A percentile compares a stretch with the other conserved stretches of the same genome.
Evolutionary conservation across 495 filamentous ascomycete genomes (phyloP).

Genomic region (Penicillium pancosmium): DNA sequence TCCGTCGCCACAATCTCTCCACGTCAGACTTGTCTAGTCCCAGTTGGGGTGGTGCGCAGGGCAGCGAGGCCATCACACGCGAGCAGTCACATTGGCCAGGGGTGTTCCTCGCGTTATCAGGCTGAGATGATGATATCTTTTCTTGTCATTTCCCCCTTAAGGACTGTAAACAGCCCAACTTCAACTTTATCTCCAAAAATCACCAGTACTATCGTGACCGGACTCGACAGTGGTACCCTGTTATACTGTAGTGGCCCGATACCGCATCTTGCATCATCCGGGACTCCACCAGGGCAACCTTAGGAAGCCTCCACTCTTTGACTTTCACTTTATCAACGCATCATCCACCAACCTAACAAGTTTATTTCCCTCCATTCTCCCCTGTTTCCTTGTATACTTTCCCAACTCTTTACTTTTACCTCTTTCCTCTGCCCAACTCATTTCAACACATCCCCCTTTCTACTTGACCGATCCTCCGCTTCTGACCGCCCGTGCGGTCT

Average conservation of each 20-base stretch:
- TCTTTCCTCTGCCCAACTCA: not conserved
- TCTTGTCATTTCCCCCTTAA: too few relatives aligned
- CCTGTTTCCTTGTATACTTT: not conserved
- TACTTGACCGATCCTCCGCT: slow-evolving; percentile 1
- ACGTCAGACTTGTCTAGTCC: slow-evolving; percentile 15
- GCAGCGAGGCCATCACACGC: slow-evolving; percentile 19
- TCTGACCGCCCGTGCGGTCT: slow-evolving; percentile 20
- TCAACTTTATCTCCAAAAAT: not conserved
- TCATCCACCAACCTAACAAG: slow-evolving; percentile 20
- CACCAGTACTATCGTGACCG: too few relatives aligned
- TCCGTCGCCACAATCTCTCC: slow-evolving; percentile 21
- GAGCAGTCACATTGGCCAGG: slow-evolving; percentile 23
- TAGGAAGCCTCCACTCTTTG: too few relatives aligned
- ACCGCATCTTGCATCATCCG: slow-evolving; percentile 24
- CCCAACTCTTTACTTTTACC: not conserved
- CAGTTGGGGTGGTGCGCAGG: not conserved
- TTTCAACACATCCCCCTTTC: not conserved
- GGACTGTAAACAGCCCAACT: too few relatives aligned
- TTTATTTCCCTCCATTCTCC: not conserved
- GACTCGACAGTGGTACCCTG: not conserved
- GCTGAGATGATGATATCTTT: not conserved
- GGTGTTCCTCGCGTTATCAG: slow-evolving; percentile 5
- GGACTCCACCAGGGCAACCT: not conserved
- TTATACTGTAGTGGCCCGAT: slow-evolving; percentile 15
- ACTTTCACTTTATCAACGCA: slow-evolving; percentile 24